Evolutionary conservation across 352 stramenopile genomes (phyloP).

Genomic region (Pythium sp.): DNA sequence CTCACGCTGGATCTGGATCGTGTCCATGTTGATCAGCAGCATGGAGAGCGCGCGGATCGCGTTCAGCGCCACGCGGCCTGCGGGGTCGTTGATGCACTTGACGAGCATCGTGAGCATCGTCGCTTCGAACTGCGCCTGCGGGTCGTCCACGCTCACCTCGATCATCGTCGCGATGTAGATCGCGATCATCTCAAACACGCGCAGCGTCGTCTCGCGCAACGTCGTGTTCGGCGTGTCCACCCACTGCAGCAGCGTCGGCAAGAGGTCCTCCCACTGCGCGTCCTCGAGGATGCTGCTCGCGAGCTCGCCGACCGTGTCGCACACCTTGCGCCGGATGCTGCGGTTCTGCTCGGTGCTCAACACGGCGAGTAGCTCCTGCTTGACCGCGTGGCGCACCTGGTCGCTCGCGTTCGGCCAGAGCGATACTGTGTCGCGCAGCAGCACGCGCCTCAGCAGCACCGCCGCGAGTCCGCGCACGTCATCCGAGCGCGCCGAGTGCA

Average conservation of each 20-base stretch:
- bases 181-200: conserved; percentile 79
- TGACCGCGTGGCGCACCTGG: conserved; percentile 41
- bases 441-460: conserved; percentile 70
- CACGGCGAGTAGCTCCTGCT: conserved; percentile 62
- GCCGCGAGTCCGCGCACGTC: conserved; percentile 71
- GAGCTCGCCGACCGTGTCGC: conserved; percentile 80
- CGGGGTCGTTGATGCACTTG: conserved; percentile 42
- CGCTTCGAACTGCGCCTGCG: conserved; percentile 33
- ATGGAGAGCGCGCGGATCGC: conserved; percentile 66
- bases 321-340: conserved; percentile 81
- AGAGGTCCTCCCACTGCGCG: conserved; percentile 71
- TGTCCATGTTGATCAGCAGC: conserved; percentile 74
- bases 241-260: conserved; percentile 72
- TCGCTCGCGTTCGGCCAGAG: conserved; percentile 66
- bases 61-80: conserved; percentile 72
- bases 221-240: conserved; percentile 39
- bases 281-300: conserved; percentile 78
- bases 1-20: conserved; percentile 47
- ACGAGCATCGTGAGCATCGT: conserved; percentile 54
- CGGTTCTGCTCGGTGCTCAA: conserved; percentile 60
- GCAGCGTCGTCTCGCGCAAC: conserved; percentile 66
- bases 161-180: conserved; percentile 68
- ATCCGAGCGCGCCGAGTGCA: conserved; percentile 56
- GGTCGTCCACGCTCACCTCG: conserved; percentile 27
- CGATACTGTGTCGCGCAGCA: conserved; percentile 75